Evolutionary conservation across 805 yeast genomes (phyloP).

Genomic region (Yarrowia sp.): DNA sequence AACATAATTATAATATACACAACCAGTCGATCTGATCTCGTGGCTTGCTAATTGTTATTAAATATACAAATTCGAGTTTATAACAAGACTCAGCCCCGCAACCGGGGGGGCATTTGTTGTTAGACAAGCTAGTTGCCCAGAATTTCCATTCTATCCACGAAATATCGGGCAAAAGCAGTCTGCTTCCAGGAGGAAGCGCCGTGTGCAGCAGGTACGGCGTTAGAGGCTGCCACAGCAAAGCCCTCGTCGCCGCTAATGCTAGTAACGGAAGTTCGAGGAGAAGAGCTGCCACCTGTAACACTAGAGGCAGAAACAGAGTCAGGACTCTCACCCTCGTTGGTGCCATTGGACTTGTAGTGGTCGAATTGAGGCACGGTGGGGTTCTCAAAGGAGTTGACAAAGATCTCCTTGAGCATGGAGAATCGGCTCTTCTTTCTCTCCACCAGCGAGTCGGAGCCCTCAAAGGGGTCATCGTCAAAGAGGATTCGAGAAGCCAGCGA

Average conservation of each 20-base stretch:
- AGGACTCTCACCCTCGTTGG: conserved; percentile 18
- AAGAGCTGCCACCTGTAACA: conserved; percentile 14
- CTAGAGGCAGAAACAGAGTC: conserved; percentile 13
- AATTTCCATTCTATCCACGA: conserved; percentile 26
- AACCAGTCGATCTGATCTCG: background rate
- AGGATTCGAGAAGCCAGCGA: conserved; percentile 22
- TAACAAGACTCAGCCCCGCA: background rate
- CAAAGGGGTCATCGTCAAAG: conserved; percentile 21
- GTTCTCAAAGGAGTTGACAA: conserved; percentile 24
- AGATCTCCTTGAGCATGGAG: conserved; percentile 16
- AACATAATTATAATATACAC: too few relatives aligned
- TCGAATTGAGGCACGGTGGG: conserved; percentile 32
- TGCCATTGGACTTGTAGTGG: conserved; percentile 28
- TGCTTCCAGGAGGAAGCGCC: conserved; percentile 30
- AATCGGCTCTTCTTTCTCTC: conserved; percentile 24
- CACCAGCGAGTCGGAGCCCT: conserved; percentile 23
- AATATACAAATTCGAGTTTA: conserved; percentile 9
- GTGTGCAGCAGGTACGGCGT: background rate
- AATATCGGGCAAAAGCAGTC: conserved; percentile 21
- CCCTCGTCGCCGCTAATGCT: conserved; percentile 23
- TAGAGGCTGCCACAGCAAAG: background rate
- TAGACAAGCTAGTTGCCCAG: conserved; percentile 2
- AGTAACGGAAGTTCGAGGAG: conserved; percentile 27
- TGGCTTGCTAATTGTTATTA: conserved; percentile 18
- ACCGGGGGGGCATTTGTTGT: background rate